Base-by-base conservation (phyloP, 1,284 basidiomycete genomes). In the Fomitopsis palustris region DNA sequence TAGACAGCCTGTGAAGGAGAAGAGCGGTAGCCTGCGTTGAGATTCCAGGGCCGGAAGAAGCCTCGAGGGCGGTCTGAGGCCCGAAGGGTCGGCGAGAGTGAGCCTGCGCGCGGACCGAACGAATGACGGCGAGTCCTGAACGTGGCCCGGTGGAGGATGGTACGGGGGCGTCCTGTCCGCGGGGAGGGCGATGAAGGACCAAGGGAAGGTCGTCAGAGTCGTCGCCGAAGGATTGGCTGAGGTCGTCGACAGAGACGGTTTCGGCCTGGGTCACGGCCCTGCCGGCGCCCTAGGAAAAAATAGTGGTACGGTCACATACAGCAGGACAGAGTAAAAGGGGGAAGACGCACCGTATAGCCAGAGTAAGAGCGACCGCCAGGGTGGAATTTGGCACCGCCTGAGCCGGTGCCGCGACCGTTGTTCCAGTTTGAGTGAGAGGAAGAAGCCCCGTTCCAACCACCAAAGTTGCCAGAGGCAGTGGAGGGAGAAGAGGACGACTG, bases 191-290 rank as follows among this genome's bases (percentile, higher is more conserved):
- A 33, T 19, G 49, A 16, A 42, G 41, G 14, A 38, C 31, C 58
- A 47, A 41, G 73, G 64, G 43, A 72, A 55, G 17, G 2, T 88
- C 85, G 0, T 90, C 86, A 23, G 68, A 71, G 39, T 89, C 88
- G 61, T 91, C 88, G 31, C 75, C 69, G 63, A 82, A 77, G 27
- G 68, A 70, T 39, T 75, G 66, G 1, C 70, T 62, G 4, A 75
- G 75, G 62, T 87, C 85, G 25, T 82, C 76, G 10, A 69, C 62
- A 1, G 82, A 75, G 4, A 84, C 75, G 1, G 82, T 75, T 63
- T 87, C 87, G 17, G 85, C 88, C 56, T 91, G 89, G 1, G 87
- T 86, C 23, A 89, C 79, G 54, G 86, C 80, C 54, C 89, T 83
- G 17, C 85, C 85, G 1, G 83, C 78, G 47, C 81, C 82, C 87